Base-by-base conservation (phyloP, 345 rosid genomes). In the Turnera subulata region DNA sequence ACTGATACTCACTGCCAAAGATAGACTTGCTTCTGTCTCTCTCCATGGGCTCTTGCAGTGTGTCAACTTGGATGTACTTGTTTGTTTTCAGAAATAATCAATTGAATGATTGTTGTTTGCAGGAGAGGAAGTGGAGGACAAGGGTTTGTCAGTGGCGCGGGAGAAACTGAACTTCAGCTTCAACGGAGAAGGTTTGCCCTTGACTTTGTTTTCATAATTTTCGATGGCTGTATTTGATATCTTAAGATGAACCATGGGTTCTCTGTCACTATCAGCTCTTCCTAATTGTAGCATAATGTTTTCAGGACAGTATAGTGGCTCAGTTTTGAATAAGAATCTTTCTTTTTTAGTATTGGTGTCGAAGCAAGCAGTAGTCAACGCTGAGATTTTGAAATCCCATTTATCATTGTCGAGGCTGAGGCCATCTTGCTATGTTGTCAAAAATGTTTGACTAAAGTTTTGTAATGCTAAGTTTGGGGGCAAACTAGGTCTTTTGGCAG, bases 151-250 rank as follows among this genome's bases (percentile, higher is more conserved):
- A 84, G 98, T 76, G 97, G 97, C 69, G 97, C 98, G 49, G 98
- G 98, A 68, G 97, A 92, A 80, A 92, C 97, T 65, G 97, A 92
- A 74, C 93, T 92, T 67, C 97, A 92, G 78, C 94, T 92, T 65
- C 98, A 92, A 70, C 80, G 96, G 24, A 67, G 86, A 71, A 92
- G 98, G 96, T 89, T 33, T 63, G 56, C 22, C 47, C 56, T 63
- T 63, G 45, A 20, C 61, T 18, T 32, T 29, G 6, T 12, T 29
- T 14, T 48, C 25, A 7, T 39, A 18, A 56, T 49, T 47, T 47
- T 43, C 35, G 4, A n/a, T 29, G 35, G 35, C 35, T 29, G 35
- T 29, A 29, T 8, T 29, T 29, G 35, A 29, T 29, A 22, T 1
- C 13, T 35, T 53, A 6, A 0, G 0, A 43, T 29, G 15, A 19